Evolutionary conservation across 1,139 yeast species (phyloP).

Genomic region (Meyerozyma athensensis): DNA sequence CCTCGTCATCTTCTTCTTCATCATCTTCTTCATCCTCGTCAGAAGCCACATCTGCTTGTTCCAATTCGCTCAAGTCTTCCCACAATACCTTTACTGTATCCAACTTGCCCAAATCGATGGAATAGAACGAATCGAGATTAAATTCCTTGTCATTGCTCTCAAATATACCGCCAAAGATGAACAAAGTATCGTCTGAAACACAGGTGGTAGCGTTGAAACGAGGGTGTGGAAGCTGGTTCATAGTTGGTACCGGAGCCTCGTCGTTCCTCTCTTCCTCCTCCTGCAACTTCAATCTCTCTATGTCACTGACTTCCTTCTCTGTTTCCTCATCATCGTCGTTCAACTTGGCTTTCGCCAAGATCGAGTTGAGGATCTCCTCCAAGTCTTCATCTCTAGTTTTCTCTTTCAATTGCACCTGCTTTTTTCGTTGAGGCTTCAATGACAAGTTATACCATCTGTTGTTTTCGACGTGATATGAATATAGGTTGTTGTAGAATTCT

Average conservation of each 20-base stretch:
- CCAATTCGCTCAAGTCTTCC: conserved; percentile 74
- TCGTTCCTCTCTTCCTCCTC: conserved; percentile 26
- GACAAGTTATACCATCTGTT: conserved; percentile 84
- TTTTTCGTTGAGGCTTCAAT: conserved; percentile 59
- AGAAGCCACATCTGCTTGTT: conserved; percentile 54
- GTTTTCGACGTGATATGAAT: conserved; percentile 77
- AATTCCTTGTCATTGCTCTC: conserved; percentile 85
- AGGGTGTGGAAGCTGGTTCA: conserved; percentile 73
- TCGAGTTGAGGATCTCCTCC: conserved; percentile 72
- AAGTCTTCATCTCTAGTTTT: conserved; percentile 72
- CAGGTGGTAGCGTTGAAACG: conserved; percentile 85
- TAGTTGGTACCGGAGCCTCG: conserved; percentile 32
- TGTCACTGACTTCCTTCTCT: conserved; percentile 36
- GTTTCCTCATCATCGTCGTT: conserved; percentile 47
- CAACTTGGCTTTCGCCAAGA: conserved; percentile 67
- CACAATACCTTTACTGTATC: conserved; percentile 88
- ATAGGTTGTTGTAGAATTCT: conserved; percentile 73
- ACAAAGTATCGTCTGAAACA: conserved; percentile 79
- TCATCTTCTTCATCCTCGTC: conserved; percentile 66
- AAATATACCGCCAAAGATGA: conserved; percentile 89
- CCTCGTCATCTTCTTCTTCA: conserved; percentile 54
- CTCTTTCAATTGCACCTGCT: conserved; percentile 44
- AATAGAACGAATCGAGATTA: conserved; percentile 78
- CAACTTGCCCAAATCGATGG: conserved; percentile 77
- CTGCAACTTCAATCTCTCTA: conserved; percentile 32